Evolutionary conservation across 1,284 basidiomycete genomes (phyloP), one percentile per base, ranked within the genome.

Genomic region (Sporisorium exsertum): DNA sequence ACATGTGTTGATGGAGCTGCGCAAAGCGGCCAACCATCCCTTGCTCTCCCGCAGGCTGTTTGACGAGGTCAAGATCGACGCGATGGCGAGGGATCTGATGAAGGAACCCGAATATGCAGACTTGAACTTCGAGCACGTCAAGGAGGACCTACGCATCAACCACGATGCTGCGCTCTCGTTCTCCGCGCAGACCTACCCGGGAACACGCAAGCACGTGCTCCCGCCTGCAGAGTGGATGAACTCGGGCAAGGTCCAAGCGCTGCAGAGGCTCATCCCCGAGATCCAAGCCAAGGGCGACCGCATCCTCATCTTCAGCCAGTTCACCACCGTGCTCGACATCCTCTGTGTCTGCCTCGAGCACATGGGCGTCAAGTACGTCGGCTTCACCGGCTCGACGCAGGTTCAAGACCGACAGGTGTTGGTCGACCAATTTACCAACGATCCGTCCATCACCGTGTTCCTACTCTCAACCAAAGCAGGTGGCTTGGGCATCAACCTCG

Each of bases 401-500:
- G 97, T 99, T 20, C 94, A 95, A 81, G 91, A 95, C 60, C 90
- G 97, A 18, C 97, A 99, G 86, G 90, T 91, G 8, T 86, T 99
- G 5, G 96, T 99, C 0, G 97, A 99, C 82, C 92, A 97, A 84
- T 99, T 98, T 86, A 95, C 93, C n/a, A 93, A 95, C 79, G 93
- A 97, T 82, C 89, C 91, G 27, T 89, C 90, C n/a, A 97, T 99
- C 81, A 89, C 91, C 22, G 92, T 97, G 32, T 99, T 99, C 87
- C 88, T 99, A 5, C 88, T 99, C 1, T 97, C 95, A 6, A 99
- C 97, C 0, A 95, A 95, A 86, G 97, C 97, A 0, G 97, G 89
- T 52, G 89, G 89, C 59, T 87, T 89, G 40, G 89, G 89, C 8
- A 81, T 87, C 64, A 87, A 87, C 64, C 65, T 87, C 18, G 82